Evolutionary conservation across 176 grass and related monocot genomes (phyloP).

Genomic region (Bonia amplexicaulis): DNA sequence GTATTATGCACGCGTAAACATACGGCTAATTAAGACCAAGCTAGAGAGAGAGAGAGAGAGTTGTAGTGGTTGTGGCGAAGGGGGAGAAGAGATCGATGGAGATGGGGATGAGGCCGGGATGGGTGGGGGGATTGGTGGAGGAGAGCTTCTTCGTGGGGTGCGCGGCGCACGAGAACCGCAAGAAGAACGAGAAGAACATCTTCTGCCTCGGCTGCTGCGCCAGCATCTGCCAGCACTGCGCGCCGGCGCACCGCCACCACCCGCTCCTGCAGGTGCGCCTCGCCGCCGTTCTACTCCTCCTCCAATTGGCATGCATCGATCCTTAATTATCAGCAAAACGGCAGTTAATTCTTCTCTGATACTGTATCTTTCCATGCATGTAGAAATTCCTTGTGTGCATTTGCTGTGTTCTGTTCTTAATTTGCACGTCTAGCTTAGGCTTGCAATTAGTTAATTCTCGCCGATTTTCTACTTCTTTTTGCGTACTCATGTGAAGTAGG

Average conservation of each 20-base stretch:
- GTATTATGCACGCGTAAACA: background rate
- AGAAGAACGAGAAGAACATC: conserved; percentile 99
- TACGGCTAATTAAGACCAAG: too few relatives aligned
- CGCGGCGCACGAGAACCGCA: conserved; percentile 49
- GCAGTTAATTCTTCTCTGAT: background rate
- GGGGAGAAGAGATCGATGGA: background rate
- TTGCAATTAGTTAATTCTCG: background rate
- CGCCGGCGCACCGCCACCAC: conserved; percentile 54
- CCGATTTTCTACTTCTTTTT: background rate
- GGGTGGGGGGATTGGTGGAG: conserved; percentile 65
- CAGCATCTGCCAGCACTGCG: conserved; percentile 90
- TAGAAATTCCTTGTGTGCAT: background rate
- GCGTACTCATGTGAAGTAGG: background rate
- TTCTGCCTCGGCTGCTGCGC: conserved; percentile 90
- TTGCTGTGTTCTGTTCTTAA: background rate
- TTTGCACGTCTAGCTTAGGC: background rate
- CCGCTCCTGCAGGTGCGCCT: conserved; percentile 60
- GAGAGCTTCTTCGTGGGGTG: conserved; percentile 90
- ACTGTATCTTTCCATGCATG: background rate
- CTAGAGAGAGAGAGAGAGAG: conserved; percentile 8
- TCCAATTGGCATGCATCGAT: background rate
- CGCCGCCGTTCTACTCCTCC: background rate
- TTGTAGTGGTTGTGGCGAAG: background rate
- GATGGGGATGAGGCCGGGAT: conserved; percentile 49
- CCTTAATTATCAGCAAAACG: background rate